Base-by-base conservation (phyloP, 495 filamentous ascomycete species). In the Penicillium ochrochloron region DNA sequence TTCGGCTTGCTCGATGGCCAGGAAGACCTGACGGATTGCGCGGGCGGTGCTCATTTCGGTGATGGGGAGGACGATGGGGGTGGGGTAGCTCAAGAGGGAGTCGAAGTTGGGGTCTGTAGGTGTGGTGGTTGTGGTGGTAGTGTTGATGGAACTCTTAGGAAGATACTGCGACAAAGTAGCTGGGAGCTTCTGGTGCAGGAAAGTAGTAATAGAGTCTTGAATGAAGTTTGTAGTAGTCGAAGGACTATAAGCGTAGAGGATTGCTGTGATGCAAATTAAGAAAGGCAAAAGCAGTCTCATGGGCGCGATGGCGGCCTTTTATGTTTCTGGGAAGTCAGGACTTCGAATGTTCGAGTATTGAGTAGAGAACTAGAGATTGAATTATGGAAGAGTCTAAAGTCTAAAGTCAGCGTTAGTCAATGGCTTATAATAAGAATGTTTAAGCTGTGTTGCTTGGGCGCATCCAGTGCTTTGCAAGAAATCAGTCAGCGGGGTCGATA, bases 1-100 rank as follows among this genome's bases (percentile, higher is more conserved):
- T 76, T 98, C 94, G 56, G 91, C 80, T 78, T 96, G 92, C 75
- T 96, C 92, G 65, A 90, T 77, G 64, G 94, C 95, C 34, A 90
- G 85, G 80, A 97, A 92, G 68, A 87, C 86, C 71, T 91, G 89
- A 62, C 86, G 88, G 75, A 98, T 93, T 44, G 86, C 83, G 64
- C 94, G 87, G 12, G 92, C 83, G 59, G 88, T 66, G 34, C 88
- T 84, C 89, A 92, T 93, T 53, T 86, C 80, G 59, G 75, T 79
- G 41, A 73, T 57, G 11, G 74, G 66, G 19, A 60, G 37, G 41
- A 73, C 35, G 56, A 64, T 64, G 35, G 67, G 57, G 46, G 52
- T 11, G 37, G 62, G 53, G 15, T 57, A 63, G 25, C 53, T 21
- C 46, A 60, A 37, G 41, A 37, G 59, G 25, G 31, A 7, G 8